Evolutionary conservation across 2,329 filamentous ascomycete species (phyloP).

Genomic region (Graphilbum fragrans): DNA sequence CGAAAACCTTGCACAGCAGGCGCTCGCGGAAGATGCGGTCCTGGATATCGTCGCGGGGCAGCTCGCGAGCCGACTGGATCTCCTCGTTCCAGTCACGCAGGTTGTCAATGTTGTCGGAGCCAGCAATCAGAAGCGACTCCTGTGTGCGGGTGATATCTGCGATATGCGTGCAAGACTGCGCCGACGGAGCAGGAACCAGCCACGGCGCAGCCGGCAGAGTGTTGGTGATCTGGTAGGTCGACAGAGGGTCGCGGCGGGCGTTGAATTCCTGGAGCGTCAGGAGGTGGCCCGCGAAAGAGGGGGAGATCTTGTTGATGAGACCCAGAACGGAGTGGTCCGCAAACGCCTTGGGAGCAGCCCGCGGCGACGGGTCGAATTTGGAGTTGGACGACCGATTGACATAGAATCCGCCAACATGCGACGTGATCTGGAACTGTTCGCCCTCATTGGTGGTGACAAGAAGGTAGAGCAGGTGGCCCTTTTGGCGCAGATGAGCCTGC

Average conservation of each 20-base stretch:
- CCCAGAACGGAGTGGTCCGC: conserved; percentile 77
- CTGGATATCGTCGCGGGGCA: conserved; percentile 87
- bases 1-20: conserved; percentile 88
- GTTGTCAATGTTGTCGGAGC: conserved; percentile 87
- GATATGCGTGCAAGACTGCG: conserved; percentile 56
- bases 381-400: conserved; percentile 92
- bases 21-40: conserved; percentile 94
- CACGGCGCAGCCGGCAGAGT: conserved; percentile 86
- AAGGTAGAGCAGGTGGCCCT: conserved; percentile 86
- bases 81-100: conserved; percentile 98
- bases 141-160: conserved; percentile 81
- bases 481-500: conserved; percentile 79
- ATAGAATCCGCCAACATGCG: conserved; percentile 89
- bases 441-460: conserved; percentile 84
- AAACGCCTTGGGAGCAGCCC: conserved; percentile 63
- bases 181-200: conserved; percentile 63
- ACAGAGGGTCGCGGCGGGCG: conserved; percentile 72
- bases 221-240: conserved; percentile 93
- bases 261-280: conserved; percentile 72
- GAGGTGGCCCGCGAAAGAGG: conserved; percentile 70
- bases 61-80: conserved; percentile 90
- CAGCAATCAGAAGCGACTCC: conserved; percentile 81
- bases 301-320: conserved; percentile 66
- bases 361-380: conserved; percentile 87
- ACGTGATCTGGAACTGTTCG: conserved; percentile 87